Evolutionary conservation across 2,329 filamentous ascomycete species (phyloP), one percentile per base, ranked within the genome.

Genomic region (Fusarium zealandicum): DNA sequence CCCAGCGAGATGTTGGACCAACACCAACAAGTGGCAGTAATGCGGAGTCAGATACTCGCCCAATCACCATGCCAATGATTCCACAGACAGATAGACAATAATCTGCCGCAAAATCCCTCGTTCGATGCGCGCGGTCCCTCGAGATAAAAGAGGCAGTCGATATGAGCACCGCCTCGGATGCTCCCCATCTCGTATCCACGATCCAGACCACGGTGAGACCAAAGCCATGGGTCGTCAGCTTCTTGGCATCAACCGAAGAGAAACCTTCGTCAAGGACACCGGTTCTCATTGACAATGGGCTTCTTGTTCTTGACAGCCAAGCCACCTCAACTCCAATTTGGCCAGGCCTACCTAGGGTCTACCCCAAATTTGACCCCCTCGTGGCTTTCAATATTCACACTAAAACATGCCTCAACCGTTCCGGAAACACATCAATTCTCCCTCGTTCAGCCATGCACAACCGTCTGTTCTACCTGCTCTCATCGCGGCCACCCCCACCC

Each of bases 381-480:
- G 27, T 39, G 35, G 44, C 44, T n/a, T 18, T 47, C 14, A 33
- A 33, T 18, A 5, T 13, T 16, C 32, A 39, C 54, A 48, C 54
- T 55, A 44, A 56, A 42, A 36, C 35, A 18, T 59, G 45, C 44
- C 35, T 62, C 54, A 46, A 38, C 17, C 30, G 51, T 16, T 25
- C 31, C 22, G 36, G 33, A 18, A 18, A 28, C 18, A 55, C 12
- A 47, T 43, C 58, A 42, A 42, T 42, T 51, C 40, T 45, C 37
- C 45, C 31, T 45, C 16, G 42, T 31, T 61, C 33, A n/a, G 37
- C 57, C 32, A 45, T 40, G 48, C 51, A 18, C 14, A 40, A 20
- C 30, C 30, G 28, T 22, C 30, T 28, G 28, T 22, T 33, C 35
- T 44, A 17, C 51, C 56, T 59, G 27, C 14, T 35, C 28, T 44